These are phyloP conservation scores for Euphorbia tirucalli DNA, from an alignment of 345 rosid species.

Conservation along the genomic window DNA sequence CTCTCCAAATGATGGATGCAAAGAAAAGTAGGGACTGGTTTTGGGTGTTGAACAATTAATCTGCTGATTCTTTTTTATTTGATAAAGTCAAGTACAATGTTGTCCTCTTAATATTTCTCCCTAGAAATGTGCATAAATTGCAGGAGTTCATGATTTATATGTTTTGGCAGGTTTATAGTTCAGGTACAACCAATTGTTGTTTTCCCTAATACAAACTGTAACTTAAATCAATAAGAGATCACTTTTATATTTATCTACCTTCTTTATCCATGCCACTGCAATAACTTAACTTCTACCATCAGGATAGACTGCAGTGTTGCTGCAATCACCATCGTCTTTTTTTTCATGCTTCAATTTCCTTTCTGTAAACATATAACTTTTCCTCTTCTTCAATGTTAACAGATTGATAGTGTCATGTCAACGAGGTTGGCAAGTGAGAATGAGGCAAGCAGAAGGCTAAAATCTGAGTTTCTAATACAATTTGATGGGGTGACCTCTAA, in stretches of 20 bases:
- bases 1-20: neutral
- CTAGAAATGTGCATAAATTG: neutral
- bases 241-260: neutral
- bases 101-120: neutral
- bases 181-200: too few relatives aligned
- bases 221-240: neutral
- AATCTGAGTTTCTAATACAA: conserved; percentile 92
- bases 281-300: neutral
- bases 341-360: neutral
- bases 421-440: conserved; percentile 78
- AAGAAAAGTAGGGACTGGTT: neutral
- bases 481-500: conserved; percentile 94
- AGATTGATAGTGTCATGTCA: conserved; percentile 97
- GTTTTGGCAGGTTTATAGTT: neutral
- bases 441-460: conserved; percentile 91
- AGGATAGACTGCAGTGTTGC: neutral
- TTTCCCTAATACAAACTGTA: neutral
- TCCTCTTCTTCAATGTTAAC: conserved; percentile 22
- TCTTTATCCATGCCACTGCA: neutral
- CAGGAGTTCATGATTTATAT: neutral
- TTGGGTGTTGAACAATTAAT: conserved; percentile 2
- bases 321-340: neutral
- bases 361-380: neutral
- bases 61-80: neutral
- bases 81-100: neutral